Base-by-base conservation (phyloP, 441 rosid species). In the Brassica hybrid region DNA sequence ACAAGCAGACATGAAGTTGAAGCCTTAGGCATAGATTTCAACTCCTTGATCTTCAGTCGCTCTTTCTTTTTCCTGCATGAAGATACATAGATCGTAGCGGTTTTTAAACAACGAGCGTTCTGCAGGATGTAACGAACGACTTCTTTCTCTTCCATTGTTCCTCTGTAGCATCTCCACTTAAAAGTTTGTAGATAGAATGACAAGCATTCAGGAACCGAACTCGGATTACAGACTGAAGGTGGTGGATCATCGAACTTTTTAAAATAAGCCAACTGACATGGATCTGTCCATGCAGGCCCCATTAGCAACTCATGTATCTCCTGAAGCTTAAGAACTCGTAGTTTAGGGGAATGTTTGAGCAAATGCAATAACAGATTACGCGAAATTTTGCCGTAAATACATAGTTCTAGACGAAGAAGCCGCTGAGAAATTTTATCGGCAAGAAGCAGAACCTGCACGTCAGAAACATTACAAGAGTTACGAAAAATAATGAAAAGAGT, bases 1-100 rank as follows among this genome's bases (percentile, higher is more conserved):
- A 43, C n/a, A 71, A 58, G 74, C 67, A 59, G 66, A 41, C 74
- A 59, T 4, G 65, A 25, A 17, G 56, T 16, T 38, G 74, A 71
- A 41, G 25, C 58, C 4, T 38, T 59, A n/a, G 38, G 7, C 25
- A 59, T 71, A 71, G 66, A 71, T 71, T 10, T 11, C 25, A 71
- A 71, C 21, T 71, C 76, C 60, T 61, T 72, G 2, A 72, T 17
- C 68, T 7, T 45, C n/a, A 48, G 7, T 10, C 18, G n/a, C 50
- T 43, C 12, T 43, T 43, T 43, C 50, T 10, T 41, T 30, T 30
- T 30, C 34, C 34, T 30, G 34, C 34, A 30, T 30, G 50, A 43
- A 43, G n/a, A 30, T 38, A 38, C 45, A 38, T 0, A 71, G 67
- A 59, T n/a, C 23, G 6, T 10, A 41, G 67, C 67, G 7, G 23